A percentile compares a stretch with the other conserved stretches of the same genome.
These are phyloP conservation scores for Voacanga thouarsii DNA, from an alignment of 257 asterid genomes.

Conservation along the genomic window DNA sequence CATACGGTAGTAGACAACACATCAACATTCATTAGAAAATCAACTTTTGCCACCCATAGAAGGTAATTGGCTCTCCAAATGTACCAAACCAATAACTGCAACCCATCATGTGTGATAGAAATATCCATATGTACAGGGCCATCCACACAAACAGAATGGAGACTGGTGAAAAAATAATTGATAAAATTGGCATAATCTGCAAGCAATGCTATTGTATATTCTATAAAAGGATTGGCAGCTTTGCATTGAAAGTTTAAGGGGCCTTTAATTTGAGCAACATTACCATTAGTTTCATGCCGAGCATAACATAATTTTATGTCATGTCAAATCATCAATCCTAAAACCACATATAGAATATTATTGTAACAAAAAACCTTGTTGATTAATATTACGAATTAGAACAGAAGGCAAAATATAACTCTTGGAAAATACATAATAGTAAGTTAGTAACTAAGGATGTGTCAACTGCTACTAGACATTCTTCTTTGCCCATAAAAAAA, in stretches of 20 bases:
- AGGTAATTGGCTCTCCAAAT: neutral
- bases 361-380: neutral
- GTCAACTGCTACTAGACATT: neutral
- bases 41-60: neutral
- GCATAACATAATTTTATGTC: neutral
- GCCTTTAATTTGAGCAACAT: neutral
- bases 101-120: neutral
- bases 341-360: neutral
- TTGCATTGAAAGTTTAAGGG: neutral
- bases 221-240: neutral
- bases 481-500: neutral
- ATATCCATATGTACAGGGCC: neutral
- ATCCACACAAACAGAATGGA: neutral
- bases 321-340: neutral
- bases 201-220: neutral
- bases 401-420: neutral
- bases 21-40: neutral
- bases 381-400: neutral
- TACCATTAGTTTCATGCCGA: neutral
- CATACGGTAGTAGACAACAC: neutral
- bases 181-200: neutral
- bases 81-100: neutral
- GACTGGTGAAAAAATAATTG: neutral
- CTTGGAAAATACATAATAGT: neutral
- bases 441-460: neutral